Evolutionary conservation across 2,329 filamentous ascomycete genomes (phyloP), one percentile per base, ranked within the genome.

Genomic region (Calonectria pteridis): DNA sequence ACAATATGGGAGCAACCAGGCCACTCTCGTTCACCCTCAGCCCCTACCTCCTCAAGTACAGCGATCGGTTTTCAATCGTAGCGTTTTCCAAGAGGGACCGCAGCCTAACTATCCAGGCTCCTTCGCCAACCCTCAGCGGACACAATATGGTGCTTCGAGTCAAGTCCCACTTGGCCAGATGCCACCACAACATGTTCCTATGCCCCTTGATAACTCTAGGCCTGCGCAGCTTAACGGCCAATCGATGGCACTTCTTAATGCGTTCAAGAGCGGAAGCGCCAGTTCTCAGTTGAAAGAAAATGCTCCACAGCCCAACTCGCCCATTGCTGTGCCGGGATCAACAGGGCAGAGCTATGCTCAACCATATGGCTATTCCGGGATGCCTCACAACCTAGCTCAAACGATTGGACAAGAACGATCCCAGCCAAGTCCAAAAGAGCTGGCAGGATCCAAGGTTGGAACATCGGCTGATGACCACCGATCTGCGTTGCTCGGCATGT

Each of bases 1-100:
- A 28, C 76, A 76, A 64, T 81, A 78, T 64, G 78, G 76, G 55
- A 77, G 70, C 50, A 79, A 78, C 37, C 79, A 79, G 33, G 75
- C 78, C 31, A 75, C 78, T 29, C 74, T 83, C 23, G 76, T 81
- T 31, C 84, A 87, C 67, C 88, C 88, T 1, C 89, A 90, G 67
- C 88, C 89, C 13, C 81, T 89, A 14, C 90, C 89, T 33, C 90
- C 89, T 9, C 89, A 91, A 59, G 88, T 90, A 1, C 90, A 91
- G 72, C 87, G 88, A 74, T 86, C 87, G 9, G 83, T 90, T 69
- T 88, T 91, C 53, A 86, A 87, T n/a, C 80, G 80, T 35, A 82
- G 78, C 31, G 79, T 77, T 2, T 81, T 81, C 50, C 83, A 82
- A 69, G 81, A 83, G 18, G 76, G 76, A 14, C 58, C 69, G 20